phyloP scores from a whole-genome alignment of 495 filamentous ascomycete species.

The Sabuloglossum arenarium region DNA sequence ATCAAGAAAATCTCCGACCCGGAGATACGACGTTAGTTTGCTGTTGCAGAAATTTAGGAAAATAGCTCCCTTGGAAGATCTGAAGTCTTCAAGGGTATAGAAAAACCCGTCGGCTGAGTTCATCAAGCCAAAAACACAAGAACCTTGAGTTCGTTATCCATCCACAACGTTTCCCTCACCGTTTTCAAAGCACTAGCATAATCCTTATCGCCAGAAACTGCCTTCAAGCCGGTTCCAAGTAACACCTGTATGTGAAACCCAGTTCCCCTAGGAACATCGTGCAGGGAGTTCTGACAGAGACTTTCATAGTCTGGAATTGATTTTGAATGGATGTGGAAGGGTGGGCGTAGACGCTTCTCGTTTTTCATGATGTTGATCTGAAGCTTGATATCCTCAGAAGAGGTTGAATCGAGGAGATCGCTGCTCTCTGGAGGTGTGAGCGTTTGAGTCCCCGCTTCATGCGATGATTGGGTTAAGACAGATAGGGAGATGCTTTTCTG shows the following conservation, averaged over 20 bases:
- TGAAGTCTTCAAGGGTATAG: too few species aligned
- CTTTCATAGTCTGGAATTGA: conserved; percentile 19
- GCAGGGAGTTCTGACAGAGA: conserved; percentile 10
- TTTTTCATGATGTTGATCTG: conserved; percentile 23
- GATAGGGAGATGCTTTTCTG: background rate
- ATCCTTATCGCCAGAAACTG: background rate
- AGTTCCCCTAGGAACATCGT: background rate
- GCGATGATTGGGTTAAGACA: background rate
- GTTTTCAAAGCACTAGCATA: background rate
- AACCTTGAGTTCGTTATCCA: background rate
- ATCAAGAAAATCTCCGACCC: too few species aligned
- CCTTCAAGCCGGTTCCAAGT: background rate
- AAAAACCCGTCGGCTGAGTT: too few species aligned
- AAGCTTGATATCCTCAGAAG: conserved; percentile 12
- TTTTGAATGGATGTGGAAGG: conserved; percentile 19
- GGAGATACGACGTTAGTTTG: too few species aligned
- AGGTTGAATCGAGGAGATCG: conserved; percentile 14
- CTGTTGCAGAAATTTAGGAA: too few species aligned
- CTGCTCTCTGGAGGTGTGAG: conserved; percentile 5
- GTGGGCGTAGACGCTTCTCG: conserved; percentile 22
- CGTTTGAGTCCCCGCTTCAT: background rate
- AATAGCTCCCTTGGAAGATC: too few species aligned
- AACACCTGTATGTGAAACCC: background rate
- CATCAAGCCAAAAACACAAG: background rate
- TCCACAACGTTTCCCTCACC: background rate